Evolutionary conservation across 2,329 filamentous ascomycete species (phyloP).

Genomic region (Nothophoma quercina): DNA sequence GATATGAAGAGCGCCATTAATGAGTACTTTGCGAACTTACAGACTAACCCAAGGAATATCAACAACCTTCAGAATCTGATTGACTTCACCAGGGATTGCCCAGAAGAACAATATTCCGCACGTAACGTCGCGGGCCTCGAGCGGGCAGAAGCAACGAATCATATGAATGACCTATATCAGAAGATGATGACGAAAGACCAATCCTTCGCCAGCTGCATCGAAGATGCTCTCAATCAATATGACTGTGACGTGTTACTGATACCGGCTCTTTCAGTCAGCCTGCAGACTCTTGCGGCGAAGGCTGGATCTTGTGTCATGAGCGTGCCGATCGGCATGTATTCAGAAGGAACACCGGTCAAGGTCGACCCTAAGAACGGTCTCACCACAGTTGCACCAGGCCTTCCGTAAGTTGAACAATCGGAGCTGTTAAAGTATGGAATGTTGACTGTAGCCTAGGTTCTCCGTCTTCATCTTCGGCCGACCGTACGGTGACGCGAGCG

Average conservation of each 20-base stretch:
- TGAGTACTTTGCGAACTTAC: constrained; percentile 62
- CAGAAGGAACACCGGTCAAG: constrained; percentile 53
- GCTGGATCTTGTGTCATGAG: constrained; percentile 64
- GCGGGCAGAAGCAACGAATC: constrained; percentile 50
- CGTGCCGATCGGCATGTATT: constrained; percentile 65
- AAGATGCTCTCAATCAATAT: constrained; percentile 61
- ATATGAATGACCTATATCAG: constrained; percentile 60
- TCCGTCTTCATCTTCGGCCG: constrained; percentile 19
- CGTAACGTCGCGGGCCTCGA: constrained; percentile 56
- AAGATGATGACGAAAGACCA: constrained; percentile 58
- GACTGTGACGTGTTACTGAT: constrained; percentile 66
- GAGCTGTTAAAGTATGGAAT: background rate
- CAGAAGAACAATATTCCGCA: constrained; percentile 63
- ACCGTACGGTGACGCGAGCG: constrained; percentile 9
- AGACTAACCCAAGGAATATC: constrained; percentile 63
- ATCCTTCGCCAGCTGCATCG: constrained; percentile 63
- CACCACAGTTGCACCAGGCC: constrained; percentile 59
- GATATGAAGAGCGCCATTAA: constrained; percentile 65
- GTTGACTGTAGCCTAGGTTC: constrained; percentile 4
- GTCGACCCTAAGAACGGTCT: constrained; percentile 54
- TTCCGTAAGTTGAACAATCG: constrained; percentile 47
- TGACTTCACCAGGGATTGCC: constrained; percentile 60
- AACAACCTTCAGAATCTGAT: constrained; percentile 58
- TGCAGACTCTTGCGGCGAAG: constrained; percentile 37
- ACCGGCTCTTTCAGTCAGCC: constrained; percentile 60